phyloP scores from a whole-genome alignment of 169 alveolate genomes.

The Eimeria falciformis region DNA sequence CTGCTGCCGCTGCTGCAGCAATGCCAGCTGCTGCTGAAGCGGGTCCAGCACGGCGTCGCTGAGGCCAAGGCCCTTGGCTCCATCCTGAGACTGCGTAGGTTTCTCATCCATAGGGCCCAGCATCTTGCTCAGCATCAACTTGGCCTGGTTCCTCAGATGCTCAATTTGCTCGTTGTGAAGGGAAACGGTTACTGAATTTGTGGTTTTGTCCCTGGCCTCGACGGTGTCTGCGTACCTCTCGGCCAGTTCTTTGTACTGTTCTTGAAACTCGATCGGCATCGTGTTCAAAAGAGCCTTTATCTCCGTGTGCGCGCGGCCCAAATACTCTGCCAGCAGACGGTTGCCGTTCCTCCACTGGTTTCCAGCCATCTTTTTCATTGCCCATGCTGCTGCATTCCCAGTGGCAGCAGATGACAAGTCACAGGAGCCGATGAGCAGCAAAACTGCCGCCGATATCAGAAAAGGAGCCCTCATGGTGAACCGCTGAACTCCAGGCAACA shows the following conservation, averaged over 20 bases:
- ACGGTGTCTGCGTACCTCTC: not conserved
- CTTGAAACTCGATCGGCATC: no score
- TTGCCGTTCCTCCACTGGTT: not conserved
- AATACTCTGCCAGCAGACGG: not conserved
- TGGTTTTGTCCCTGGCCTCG: not conserved
- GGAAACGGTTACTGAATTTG: not conserved
- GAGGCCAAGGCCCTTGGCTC: no score
- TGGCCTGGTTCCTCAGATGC: no score
- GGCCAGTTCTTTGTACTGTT: not conserved
- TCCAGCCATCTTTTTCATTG: not conserved
- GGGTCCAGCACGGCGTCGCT: not conserved
- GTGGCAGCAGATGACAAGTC: no score
- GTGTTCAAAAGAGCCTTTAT: not conserved
- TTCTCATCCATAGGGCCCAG: no score
- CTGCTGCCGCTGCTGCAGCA: conserved; percentile 14
- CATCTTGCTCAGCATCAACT: no score
- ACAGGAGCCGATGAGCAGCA: no score
- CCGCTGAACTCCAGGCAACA: no score
- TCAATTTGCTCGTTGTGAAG: not conserved
- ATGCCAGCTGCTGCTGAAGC: not conserved
- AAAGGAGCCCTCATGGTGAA: no score
- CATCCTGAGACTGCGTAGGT: no score
- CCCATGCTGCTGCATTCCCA: no score
- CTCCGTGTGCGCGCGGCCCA: not conserved
- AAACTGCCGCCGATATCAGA: no score